Conservation (phyloP, 1,284 basidiomycete genomes). For the Psilocybe mexicana region DNA sequence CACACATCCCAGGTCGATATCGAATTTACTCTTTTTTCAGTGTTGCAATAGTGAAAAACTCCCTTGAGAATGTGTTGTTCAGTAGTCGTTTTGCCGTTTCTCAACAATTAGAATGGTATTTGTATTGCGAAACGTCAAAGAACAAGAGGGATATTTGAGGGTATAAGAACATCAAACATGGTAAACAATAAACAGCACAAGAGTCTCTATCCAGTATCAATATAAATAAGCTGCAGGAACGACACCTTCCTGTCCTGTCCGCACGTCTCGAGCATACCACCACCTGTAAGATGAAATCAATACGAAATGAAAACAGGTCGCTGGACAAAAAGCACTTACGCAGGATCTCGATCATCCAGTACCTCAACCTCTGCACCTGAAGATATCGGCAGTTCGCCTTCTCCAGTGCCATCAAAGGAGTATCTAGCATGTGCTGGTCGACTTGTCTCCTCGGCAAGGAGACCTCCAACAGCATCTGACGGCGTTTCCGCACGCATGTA, state of each 20-base stretch:
- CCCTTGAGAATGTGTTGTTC: constrained; percentile 1
- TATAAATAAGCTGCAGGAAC: constrained; percentile 88
- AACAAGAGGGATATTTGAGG: constrained; percentile 15
- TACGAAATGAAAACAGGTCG: neutral
- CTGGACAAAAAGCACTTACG: constrained; percentile 50
- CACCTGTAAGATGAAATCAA: constrained; percentile 52
- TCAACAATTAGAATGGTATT: constrained; percentile 3
- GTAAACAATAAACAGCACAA: constrained; percentile 23
- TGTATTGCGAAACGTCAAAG: neutral
- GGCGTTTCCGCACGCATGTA: constrained; percentile 78
- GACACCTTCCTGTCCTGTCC: constrained; percentile 80
- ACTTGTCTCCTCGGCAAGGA: constrained; percentile 65
- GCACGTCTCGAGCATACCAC: constrained; percentile 87
- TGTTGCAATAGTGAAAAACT: constrained; percentile 17
- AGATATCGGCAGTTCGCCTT: constrained; percentile 71
- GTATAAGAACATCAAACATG: constrained; percentile 25
- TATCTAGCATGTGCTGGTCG: constrained; percentile 77
- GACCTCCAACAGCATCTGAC: constrained; percentile 66
- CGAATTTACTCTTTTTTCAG: constrained; percentile 8
- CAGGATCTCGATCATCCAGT: constrained; percentile 75
- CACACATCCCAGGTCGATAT: neutral
- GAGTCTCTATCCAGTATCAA: constrained; percentile 38
- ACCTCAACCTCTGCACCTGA: constrained; percentile 76
- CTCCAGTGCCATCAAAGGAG: constrained; percentile 75
- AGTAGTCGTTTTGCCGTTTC: neutral